Evolutionary conservation across 208 protist species (phyloP).

Genomic region (Acanthamoeba lenticulata): DNA sequence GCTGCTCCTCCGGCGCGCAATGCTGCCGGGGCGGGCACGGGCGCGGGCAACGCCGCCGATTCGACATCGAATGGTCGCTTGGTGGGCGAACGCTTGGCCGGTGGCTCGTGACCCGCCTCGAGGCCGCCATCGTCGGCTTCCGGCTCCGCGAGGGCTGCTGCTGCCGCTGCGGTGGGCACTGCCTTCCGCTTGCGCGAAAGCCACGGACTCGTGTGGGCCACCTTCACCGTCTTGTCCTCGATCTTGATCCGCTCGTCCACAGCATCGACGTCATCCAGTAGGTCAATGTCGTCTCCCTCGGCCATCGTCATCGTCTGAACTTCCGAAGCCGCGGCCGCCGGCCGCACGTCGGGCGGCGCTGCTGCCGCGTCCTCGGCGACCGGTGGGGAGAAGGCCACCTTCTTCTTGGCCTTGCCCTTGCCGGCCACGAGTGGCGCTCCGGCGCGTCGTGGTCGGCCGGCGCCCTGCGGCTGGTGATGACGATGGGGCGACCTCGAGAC

Average conservation of each 20-base stretch:
- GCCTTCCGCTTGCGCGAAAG: constrained; percentile 1
- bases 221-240: background rate
- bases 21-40: no score
- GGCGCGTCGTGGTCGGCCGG: no score
- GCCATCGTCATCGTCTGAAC: background rate
- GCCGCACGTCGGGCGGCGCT: background rate
- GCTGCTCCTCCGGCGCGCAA: no score
- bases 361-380: background rate
- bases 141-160: no score
- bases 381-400: background rate
- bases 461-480: no score
- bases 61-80: background rate
- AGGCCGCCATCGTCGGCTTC: no score
- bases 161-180: background rate
- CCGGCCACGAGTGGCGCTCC: no score
- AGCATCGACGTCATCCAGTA: background rate
- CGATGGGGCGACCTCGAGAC: background rate
- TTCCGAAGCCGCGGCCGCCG: background rate
- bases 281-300: background rate
- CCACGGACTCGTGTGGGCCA: background rate
- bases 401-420: constrained; percentile 2
- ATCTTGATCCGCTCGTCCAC: background rate
- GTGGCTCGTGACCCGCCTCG: background rate
- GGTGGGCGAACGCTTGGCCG: background rate
- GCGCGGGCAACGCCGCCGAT: no score